Conservation (phyloP, 441 rosid species). For the Euphorbia celastroides region DNA sequence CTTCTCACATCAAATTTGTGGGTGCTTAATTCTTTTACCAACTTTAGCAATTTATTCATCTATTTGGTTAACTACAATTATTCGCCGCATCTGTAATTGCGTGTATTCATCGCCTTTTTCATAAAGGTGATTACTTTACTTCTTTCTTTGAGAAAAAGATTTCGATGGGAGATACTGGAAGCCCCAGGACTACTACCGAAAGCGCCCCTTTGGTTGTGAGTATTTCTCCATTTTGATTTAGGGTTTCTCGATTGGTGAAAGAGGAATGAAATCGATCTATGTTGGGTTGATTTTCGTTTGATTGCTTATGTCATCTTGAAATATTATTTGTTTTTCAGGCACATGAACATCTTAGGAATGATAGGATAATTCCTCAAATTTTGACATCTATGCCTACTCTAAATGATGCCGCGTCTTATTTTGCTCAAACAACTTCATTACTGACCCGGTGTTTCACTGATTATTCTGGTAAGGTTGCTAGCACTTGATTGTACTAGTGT, state of each 20-base stretch:
- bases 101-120: not conserved
- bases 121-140: not conserved
- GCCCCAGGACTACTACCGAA: slow-evolving; percentile 27
- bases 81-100: not conserved
- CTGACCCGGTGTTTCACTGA: slow-evolving; percentile 86
- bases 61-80: not conserved
- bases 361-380: slow-evolving; percentile 44
- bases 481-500: not conserved
- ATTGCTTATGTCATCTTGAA: not conserved
- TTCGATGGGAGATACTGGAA: slow-evolving; percentile 46
- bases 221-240: not conserved
- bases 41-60: not conserved
- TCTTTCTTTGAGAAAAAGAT: slow-evolving; percentile 28
- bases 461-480: slow-evolving; percentile 47
- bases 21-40: not conserved
- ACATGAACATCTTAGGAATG: slow-evolving; percentile 34
- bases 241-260: not conserved
- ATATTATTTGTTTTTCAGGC: slow-evolving; percentile 20
- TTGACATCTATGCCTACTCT: slow-evolving; percentile 65
- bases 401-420: slow-evolving; percentile 74
- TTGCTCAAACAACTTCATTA: slow-evolving; percentile 74
- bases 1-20: not conserved
- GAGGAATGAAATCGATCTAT: not conserved
- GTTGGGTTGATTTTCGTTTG: not conserved
- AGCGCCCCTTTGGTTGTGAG: slow-evolving; percentile 39